A percentile compares a stretch with the other conserved stretches of the same genome.
phyloP scores from a whole-genome alignment of 352 stramenopile genomes.

The Plasmopara muralis region DNA sequence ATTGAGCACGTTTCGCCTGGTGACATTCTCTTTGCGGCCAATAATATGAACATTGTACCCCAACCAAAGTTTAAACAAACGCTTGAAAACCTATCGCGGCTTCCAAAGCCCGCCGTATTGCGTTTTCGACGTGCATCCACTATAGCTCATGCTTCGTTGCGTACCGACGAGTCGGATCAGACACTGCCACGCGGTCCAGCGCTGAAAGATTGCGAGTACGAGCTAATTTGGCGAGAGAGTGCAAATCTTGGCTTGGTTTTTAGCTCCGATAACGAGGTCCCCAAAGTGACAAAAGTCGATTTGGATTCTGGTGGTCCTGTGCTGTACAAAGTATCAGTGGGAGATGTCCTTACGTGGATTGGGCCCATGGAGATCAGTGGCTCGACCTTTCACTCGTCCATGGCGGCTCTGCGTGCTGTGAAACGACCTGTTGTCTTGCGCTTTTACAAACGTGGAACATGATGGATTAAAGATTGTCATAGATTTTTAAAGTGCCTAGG shows the following conservation, averaged over 20 bases:
- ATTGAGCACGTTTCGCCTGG: constrained; percentile 65
- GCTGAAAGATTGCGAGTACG: constrained; percentile 69
- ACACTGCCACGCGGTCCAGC: constrained; percentile 42
- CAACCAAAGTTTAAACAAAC: constrained; percentile 79
- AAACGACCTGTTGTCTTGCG: constrained; percentile 78
- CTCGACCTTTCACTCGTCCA: constrained; percentile 79
- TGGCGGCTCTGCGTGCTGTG: constrained; percentile 72
- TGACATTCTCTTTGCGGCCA: constrained; percentile 64
- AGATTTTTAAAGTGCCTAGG: constrained; percentile 15
- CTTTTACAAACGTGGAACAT: constrained; percentile 51
- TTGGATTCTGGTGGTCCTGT: constrained; percentile 64
- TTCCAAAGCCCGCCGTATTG: constrained; percentile 64
- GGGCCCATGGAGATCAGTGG: constrained; percentile 69
- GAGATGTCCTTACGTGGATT: constrained; percentile 74
- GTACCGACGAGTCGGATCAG: constrained; percentile 40
- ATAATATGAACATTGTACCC: constrained; percentile 64
- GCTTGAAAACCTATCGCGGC: constrained; percentile 57
- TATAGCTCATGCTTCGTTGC: constrained; percentile 23
- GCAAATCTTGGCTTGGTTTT: constrained; percentile 81
- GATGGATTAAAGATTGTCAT: constrained; percentile 3
- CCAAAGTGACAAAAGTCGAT: constrained; percentile 80
- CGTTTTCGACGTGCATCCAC: constrained; percentile 50
- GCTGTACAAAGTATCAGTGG: constrained; percentile 63
- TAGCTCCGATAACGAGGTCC: constrained; percentile 66
- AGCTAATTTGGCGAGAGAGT: constrained; percentile 80